Percentiles rank a stretch among this genome's conserved stretches.
Evolutionary conservation across 257 asterid species (phyloP).

Genomic region (Nicotiana obtusifolia): DNA sequence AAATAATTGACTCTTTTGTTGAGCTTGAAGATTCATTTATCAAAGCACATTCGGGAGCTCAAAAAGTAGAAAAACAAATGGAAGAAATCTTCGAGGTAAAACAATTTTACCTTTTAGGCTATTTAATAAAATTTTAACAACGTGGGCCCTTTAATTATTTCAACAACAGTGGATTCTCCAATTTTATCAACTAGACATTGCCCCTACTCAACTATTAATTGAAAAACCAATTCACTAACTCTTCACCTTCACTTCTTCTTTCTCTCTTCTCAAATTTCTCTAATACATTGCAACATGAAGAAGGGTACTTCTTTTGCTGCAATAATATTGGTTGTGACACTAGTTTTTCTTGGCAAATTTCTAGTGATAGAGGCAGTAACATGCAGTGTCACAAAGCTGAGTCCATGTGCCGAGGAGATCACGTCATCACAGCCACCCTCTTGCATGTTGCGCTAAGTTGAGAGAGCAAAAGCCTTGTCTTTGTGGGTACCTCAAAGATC

Average conservation of each 20-base stretch:
- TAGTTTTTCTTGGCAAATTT: not conserved
- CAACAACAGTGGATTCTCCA: not conserved
- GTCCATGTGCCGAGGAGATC: conserved; percentile 12
- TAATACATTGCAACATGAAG: not conserved
- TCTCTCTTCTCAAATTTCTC: not conserved
- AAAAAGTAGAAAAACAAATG: too few relatives aligned
- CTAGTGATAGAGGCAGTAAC: conserved; percentile 10
- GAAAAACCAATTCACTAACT: not conserved
- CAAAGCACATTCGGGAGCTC: too few relatives aligned
- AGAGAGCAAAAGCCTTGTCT: conserved; percentile 27
- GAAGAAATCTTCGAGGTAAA: too few relatives aligned
- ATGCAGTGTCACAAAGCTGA: conserved; percentile 8
- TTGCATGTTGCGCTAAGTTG: conserved; percentile 19
- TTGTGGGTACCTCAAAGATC: conserved; percentile 20
- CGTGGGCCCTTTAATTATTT: not conserved
- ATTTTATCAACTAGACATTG: not conserved
- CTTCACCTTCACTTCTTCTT: not conserved
- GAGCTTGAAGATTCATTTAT: too few relatives aligned
- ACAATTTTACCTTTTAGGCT: not conserved
- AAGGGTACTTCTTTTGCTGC: not conserved
- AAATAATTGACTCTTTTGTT: too few relatives aligned
- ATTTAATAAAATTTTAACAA: not conserved
- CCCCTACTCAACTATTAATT: not conserved
- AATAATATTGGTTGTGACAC: not conserved
- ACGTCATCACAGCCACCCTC: not conserved